These are phyloP conservation scores for Kalmusia sp. DNA, from an alignment of 2,329 filamentous ascomycete genomes.

Conservation along the genomic window DNA sequence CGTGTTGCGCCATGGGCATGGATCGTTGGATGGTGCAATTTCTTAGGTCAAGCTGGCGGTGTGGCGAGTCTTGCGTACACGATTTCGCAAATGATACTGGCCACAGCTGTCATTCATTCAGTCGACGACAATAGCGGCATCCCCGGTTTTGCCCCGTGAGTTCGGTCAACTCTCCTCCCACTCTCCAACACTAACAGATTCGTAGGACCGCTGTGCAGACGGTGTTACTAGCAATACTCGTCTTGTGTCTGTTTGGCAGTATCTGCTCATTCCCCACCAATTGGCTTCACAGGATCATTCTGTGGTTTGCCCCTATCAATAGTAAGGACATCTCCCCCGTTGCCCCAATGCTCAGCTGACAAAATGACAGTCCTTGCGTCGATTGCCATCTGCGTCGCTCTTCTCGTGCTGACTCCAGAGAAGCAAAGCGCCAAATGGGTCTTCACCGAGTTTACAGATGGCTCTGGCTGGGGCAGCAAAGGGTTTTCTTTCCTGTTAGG, in stretches of 20 bases:
- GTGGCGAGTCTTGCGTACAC: constrained; percentile 69
- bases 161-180: not conserved
- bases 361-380: constrained; percentile 59
- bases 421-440: constrained; percentile 67
- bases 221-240: constrained; percentile 63
- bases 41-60: constrained; percentile 69
- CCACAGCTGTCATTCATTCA: constrained; percentile 68
- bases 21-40: constrained; percentile 73
- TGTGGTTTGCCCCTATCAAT: constrained; percentile 73
- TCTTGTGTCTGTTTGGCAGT: constrained; percentile 62
- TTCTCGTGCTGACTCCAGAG: constrained; percentile 65
- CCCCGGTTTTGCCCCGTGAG: constrained; percentile 66
- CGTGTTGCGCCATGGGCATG: constrained; percentile 69
- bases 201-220: constrained; percentile 64
- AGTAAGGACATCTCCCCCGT: constrained; percentile 44
- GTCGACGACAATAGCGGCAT: constrained; percentile 52
- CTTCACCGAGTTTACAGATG: constrained; percentile 66
- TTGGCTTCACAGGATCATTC: constrained; percentile 64
- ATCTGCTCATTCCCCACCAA: constrained; percentile 70
- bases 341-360: not conserved
- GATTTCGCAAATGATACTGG: constrained; percentile 69
- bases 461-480: constrained; percentile 68
- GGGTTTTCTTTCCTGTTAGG: constrained; percentile 69
- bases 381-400: constrained; percentile 64
- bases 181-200: constrained; percentile 4